Conservation (phyloP, 2,329 filamentous ascomycete species). For the Alternaria ventricosa region DNA sequence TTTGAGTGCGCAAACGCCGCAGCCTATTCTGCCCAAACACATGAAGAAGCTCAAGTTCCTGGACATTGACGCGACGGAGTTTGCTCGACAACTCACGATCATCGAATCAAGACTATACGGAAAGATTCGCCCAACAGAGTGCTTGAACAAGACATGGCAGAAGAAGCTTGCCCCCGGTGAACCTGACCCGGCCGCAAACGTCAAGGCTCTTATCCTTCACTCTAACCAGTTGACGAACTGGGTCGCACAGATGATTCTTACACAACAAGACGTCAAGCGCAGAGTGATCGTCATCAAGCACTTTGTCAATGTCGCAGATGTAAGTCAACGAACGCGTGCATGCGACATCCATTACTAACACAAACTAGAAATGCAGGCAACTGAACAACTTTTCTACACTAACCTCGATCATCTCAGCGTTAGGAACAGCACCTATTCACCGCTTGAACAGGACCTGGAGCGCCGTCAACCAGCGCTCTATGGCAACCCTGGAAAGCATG, state of each 20-base stretch:
- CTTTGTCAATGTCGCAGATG: slow-evolving; percentile 94
- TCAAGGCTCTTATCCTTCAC: slow-evolving; percentile 94
- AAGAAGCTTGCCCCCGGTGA: slow-evolving; percentile 87
- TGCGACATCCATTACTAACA: slow-evolving; percentile 29
- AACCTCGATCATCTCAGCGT: slow-evolving; percentile 95
- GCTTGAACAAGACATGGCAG: slow-evolving; percentile 98
- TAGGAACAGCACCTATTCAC: slow-evolving; percentile 93
- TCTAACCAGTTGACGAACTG: slow-evolving; percentile 99
- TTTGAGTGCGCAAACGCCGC: slow-evolving; percentile 78
- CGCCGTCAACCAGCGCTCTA: slow-evolving; percentile 85
- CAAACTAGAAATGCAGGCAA: slow-evolving; percentile 79
- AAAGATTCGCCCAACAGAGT: slow-evolving; percentile 95
- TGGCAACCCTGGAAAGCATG: slow-evolving; percentile 84
- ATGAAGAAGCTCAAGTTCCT: slow-evolving; percentile 99
- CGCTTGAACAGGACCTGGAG: slow-evolving; percentile 94
- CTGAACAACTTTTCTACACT: slow-evolving; percentile 98
- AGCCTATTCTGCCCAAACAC: slow-evolving; percentile 95
- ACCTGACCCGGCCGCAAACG: slow-evolving; percentile 86
- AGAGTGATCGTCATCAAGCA: slow-evolving; percentile 98
- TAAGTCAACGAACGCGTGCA: slow-evolving; percentile 57
- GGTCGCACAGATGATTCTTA: slow-evolving; percentile 99
- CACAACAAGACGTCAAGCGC: slow-evolving; percentile 92
- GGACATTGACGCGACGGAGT: slow-evolving; percentile 94
- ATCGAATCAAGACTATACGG: slow-evolving; percentile 94
- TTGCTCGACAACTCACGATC: slow-evolving; percentile 96